Base-by-base conservation (phyloP, 2,329 filamentous ascomycete species). In the Aureobasidium lini region DNA sequence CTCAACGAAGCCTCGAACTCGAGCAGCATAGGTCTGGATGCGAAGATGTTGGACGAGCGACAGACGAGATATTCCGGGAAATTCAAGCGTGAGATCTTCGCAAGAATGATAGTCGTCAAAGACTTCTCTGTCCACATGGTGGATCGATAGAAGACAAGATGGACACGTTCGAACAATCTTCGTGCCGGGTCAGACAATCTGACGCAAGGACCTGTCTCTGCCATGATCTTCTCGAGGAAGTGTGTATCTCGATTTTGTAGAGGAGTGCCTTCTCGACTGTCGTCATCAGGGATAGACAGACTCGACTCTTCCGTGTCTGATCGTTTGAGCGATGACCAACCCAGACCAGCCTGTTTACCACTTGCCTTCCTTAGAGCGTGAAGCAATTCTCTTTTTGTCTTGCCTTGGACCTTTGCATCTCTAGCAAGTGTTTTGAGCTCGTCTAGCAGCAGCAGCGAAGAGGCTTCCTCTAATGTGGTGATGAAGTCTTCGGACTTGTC, bases 61-160 rank as follows among this genome's bases (percentile, higher is more conserved):
- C 88, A 95, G 5, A 97, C 92, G 23, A 97, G 83, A 68, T 96
- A 99, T 3, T 87, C 79, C 0, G 93, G 92, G 64, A 96, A 99
- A 69, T 92, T 94, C 37, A 90, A 82, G 44, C 85, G 83, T 1
- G 92, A 89, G 60, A 95, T 95, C 64, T 93, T 92, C 7, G 94
- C 90, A 5, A 99, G 80, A 46, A 99, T 96, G 57, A 97, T 93
- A 0, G 92, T 93, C 1, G 90, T 97, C 13, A 99, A 77, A 1
- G 93, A 96, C 71, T 96, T 97, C 67, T 97, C 93, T 0, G 92
- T 95, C 94, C 94, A 99, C 70, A 96, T 89, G 0, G 90, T 95
- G 9, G 92, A 96, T 61, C 93, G 83, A 72, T 97, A 97, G 71
- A 96, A 99, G 31, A 99, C 91, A 2, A 99, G 77, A 74, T 97